Percentiles rank a stretch among this genome's conserved stretches.
phyloP scores from a whole-genome alignment of 116 monocot species.

The Thalassia testudinum region DNA sequence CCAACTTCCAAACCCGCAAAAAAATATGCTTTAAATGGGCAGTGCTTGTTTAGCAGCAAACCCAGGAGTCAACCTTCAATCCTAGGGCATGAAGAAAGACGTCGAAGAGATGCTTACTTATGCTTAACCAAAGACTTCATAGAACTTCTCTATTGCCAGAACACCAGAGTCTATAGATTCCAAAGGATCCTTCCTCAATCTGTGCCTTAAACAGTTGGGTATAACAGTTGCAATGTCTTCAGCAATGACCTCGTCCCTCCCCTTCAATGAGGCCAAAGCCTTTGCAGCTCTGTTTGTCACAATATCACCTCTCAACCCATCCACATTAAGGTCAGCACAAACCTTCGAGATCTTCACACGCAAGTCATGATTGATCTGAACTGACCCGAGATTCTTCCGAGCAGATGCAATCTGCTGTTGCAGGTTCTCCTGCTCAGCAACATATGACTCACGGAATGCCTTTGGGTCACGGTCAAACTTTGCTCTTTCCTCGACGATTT shows the following conservation, averaged over 20 bases:
- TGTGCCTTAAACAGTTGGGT: conserved; percentile 96
- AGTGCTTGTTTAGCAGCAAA: no score
- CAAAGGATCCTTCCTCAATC: conserved; percentile 94
- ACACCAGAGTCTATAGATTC: conserved; percentile 96
- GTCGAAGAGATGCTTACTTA: conserved; percentile 32
- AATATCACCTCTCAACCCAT: conserved; percentile 96
- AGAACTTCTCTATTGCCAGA: conserved; percentile 92
- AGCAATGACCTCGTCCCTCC: conserved; percentile 58
- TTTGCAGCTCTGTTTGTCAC: conserved; percentile 93
- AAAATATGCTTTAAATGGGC: no score
- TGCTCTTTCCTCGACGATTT: conserved; percentile 93
- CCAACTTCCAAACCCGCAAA: no score
- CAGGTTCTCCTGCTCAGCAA: conserved; percentile 80
- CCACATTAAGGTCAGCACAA: conserved; percentile 93
- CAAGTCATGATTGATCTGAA: conserved; percentile 79
- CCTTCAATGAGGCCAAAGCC: conserved; percentile 88
- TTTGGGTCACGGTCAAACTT: conserved; percentile 76
- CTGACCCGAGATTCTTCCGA: conserved; percentile 33
- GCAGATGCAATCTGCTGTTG: conserved; percentile 71
- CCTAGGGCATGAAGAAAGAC: no score
- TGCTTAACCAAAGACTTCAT: conserved; percentile 81
- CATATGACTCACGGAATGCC: conserved; percentile 70
- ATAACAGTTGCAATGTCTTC: conserved; percentile 97
- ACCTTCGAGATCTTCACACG: conserved; percentile 96
- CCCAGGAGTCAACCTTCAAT: no score